phyloP scores from a whole-genome alignment of 1,284 basidiomycete genomes.

The Boletus calvinii region DNA sequence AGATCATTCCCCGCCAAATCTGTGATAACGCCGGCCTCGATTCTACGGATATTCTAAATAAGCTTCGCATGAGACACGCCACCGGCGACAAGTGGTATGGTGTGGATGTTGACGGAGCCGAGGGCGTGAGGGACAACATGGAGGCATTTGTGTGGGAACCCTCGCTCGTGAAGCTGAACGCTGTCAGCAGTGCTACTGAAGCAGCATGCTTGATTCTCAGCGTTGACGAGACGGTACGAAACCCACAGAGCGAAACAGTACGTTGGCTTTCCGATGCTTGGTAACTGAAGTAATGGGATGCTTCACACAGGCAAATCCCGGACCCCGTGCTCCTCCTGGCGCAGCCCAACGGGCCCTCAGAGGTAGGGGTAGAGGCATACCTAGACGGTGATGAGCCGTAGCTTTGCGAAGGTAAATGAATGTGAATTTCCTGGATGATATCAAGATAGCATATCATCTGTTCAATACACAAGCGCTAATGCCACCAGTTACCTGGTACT shows the following conservation, averaged over 20 bases:
- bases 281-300: constrained; percentile 12
- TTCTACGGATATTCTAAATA: constrained; percentile 96
- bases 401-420: constrained; percentile 7
- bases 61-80: constrained; percentile 95
- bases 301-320: constrained; percentile 57
- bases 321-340: constrained; percentile 83
- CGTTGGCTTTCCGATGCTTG: constrained; percentile 30
- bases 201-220: constrained; percentile 94
- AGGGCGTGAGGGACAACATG: constrained; percentile 94
- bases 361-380: constrained; percentile 78
- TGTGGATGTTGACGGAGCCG: constrained; percentile 89
- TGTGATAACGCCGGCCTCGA: constrained; percentile 98
- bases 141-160: constrained; percentile 99
- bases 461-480: constrained; percentile 16
- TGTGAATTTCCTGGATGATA: constrained; percentile 3
- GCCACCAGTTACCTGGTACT: not conserved
- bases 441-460: constrained; percentile 17
- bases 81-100: constrained; percentile 88
- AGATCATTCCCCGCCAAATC: constrained; percentile 97
- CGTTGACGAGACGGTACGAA: constrained; percentile 93
- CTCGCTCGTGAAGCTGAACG: constrained; percentile 93
- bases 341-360: constrained; percentile 80
- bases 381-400: constrained; percentile 50
- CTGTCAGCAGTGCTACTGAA: constrained; percentile 92
- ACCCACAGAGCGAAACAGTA: constrained; percentile 89